Base-by-base conservation (phyloP, 495 filamentous ascomycete species). In the Penicillium tannophilum region DNA sequence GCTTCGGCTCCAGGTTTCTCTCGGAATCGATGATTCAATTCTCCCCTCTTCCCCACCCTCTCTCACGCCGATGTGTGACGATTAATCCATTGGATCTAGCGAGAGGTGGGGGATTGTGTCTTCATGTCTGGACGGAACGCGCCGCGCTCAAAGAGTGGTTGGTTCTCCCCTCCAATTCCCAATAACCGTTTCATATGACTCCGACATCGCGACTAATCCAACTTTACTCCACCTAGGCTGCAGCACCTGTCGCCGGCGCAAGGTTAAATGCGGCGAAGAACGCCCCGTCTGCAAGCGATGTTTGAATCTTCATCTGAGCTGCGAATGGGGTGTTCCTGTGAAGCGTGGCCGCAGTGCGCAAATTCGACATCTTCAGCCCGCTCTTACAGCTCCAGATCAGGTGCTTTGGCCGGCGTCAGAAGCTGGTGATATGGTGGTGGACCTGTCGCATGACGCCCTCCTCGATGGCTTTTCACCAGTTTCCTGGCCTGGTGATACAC, bases 261-360 rank as follows among this genome's bases (percentile, higher is more conserved):
- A 84, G 58, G 77, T 84, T 12, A 82, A 83, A 66, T 84, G 82
- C 59, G 82, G 81, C 52, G 82, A 84, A 68, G 70, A 72, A 60
- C 78, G 72, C 44, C 82, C 82, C 2, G 56, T 79, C 6, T 84
- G 82, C 60, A 67, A 68, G 26, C 76, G 78, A 35, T 84, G 82
- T 58, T 41, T 52, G 41, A 65, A 70, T 10, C 50, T 74, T 35
- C 69, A 61, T 12, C 66, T 76, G 14, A 59, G 58, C 35, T 74
- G 71, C 26, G 75, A 79, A 60, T 78, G 75, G 75, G 75, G 72
- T 10, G 56, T 71, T 24, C 66, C 69, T 6, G 66, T 75, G 28
- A 71, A 70, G 55, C 68, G 68, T 48, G 69, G 62, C 47, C 67
- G 68, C 26, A 62, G 65, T 44, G 55, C 54, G 1, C 68, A 69